A percentile compares a stretch with the other conserved stretches of the same genome.
These are phyloP conservation scores for Syncephalastrum racemosum DNA, from an alignment of 371 early-diverging fungal genomes.

Conservation along the genomic window DNA sequence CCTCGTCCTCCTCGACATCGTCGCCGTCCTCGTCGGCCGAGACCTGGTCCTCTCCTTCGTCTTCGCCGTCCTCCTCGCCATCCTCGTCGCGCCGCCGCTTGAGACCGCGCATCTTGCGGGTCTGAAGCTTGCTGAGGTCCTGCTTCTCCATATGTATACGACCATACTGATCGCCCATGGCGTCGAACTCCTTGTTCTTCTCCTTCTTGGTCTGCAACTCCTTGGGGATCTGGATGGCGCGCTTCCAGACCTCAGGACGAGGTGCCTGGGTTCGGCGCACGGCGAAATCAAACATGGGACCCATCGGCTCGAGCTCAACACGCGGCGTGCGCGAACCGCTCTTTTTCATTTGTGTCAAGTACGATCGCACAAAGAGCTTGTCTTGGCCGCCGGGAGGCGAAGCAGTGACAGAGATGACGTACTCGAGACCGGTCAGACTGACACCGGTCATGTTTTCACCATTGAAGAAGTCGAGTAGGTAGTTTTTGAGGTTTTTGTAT, in stretches of 20 bases:
- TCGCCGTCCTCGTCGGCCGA: conserved; percentile 7
- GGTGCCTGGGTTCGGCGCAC: conserved; percentile 77
- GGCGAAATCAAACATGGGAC: conserved; percentile 83
- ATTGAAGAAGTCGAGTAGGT: conserved; percentile 90
- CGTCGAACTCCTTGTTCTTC: conserved; percentile 91
- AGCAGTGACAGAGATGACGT: conserved; percentile 85
- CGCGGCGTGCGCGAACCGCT: conserved; percentile 83
- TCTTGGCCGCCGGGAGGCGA: conserved; percentile 51
- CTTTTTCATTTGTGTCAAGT: conserved; percentile 83
- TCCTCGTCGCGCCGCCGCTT: conserved; percentile 62
- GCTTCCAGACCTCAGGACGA: conserved; percentile 79
- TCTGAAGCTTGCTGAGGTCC: conserved; percentile 89
- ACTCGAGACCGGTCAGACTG: conserved; percentile 86
- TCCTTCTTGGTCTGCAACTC: conserved; percentile 85
- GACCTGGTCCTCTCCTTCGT: conserved; percentile 5
- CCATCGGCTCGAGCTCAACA: conserved; percentile 93
- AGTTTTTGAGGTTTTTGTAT: conserved; percentile 75
- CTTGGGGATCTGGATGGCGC: conserved; percentile 80
- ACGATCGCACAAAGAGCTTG: conserved; percentile 76
- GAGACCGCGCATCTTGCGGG: conserved; percentile 98
- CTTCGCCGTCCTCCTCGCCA: conserved; percentile 40
- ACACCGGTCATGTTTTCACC: conserved; percentile 75
- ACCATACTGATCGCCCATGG: conserved; percentile 90
- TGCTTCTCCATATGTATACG: conserved; percentile 92
- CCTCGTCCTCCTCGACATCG: neutral